Conservation (phyloP, 2,329 filamentous ascomycete species). For the Apiospora kogelbergensis region DNA sequence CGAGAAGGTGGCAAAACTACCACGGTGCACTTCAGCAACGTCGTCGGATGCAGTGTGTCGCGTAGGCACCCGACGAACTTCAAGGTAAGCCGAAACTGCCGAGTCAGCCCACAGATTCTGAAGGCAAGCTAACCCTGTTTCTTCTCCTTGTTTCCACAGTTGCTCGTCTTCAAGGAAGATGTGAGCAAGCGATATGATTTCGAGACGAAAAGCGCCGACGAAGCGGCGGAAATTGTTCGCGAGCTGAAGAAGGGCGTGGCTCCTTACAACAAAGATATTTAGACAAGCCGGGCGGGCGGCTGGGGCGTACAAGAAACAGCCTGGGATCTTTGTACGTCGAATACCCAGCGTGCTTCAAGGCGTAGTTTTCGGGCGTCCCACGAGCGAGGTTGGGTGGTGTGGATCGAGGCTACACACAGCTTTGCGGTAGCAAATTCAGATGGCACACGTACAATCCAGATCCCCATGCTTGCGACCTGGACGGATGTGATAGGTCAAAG, state of each 20-base stretch:
- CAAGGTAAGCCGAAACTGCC: constrained; percentile 52
- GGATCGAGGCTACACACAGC: constrained; percentile 4
- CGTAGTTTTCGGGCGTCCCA: background rate
- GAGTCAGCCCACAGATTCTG: background rate
- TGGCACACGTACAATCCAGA: background rate
- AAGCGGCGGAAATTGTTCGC: constrained; percentile 75
- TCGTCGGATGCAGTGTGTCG: constrained; percentile 79
- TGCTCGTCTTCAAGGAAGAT: constrained; percentile 71
- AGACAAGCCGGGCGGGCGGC: background rate
- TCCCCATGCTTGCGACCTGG: background rate
- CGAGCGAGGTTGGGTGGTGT: background rate
- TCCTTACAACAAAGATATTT: constrained; percentile 48
- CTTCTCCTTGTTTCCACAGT: constrained; percentile 35
- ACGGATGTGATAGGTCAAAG: background rate
- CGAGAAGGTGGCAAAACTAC: constrained; percentile 71
- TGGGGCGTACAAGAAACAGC: background rate
- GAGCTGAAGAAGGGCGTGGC: constrained; percentile 77
- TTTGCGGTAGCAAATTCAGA: background rate
- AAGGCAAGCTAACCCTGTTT: background rate
- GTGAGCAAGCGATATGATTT: constrained; percentile 85
- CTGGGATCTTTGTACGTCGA: background rate
- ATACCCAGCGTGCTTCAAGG: constrained; percentile 1
- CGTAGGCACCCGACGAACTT: constrained; percentile 80
- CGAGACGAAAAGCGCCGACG: constrained; percentile 69
- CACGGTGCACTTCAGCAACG: constrained; percentile 78